Percentiles rank a stretch among this genome's conserved stretches.
Conservation (phyloP, 805 yeast species). For the Yamadazyma takamatsuzukensis region DNA sequence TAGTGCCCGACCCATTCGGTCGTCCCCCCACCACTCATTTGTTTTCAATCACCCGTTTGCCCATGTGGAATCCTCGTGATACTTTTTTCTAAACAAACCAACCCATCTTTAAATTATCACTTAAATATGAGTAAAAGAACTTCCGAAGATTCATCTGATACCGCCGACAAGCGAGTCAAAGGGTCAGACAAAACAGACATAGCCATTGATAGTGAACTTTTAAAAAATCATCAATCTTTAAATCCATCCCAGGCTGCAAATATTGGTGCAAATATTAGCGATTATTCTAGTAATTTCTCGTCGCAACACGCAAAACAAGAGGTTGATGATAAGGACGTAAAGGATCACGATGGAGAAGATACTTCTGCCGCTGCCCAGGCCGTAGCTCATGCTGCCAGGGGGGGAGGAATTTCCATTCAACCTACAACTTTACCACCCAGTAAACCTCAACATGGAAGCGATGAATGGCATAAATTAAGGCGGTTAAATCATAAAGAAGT, state of each 20-base stretch:
- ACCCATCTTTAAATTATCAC: not conserved
- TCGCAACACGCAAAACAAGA: too few relatives aligned
- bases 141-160: constrained; percentile 11
- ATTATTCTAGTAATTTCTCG: too few relatives aligned
- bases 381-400: constrained; percentile 3
- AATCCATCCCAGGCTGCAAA: constrained; percentile 20
- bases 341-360: constrained; percentile 13
- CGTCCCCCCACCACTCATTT: not conserved
- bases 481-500: constrained; percentile 94
- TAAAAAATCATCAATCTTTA: constrained; percentile 19
- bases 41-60: not conserved
- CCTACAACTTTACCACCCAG: constrained; percentile 24
- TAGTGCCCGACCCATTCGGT: not conserved
- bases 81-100: too few relatives aligned
- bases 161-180: constrained; percentile 14
- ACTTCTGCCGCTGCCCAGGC: constrained; percentile 12
- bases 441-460: constrained; percentile 70
- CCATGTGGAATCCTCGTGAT: too few relatives aligned
- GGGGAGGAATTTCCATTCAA: constrained; percentile 19
- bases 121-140: constrained; percentile 21
- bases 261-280: constrained; percentile 15
- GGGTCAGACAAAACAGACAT: constrained; percentile 16
- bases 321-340: constrained; percentile 6
- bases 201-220: constrained; percentile 41
- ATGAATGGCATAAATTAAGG: constrained; percentile 80